Conservation (phyloP, 2,329 filamentous ascomycete species). For the Boeremia exigua region DNA sequence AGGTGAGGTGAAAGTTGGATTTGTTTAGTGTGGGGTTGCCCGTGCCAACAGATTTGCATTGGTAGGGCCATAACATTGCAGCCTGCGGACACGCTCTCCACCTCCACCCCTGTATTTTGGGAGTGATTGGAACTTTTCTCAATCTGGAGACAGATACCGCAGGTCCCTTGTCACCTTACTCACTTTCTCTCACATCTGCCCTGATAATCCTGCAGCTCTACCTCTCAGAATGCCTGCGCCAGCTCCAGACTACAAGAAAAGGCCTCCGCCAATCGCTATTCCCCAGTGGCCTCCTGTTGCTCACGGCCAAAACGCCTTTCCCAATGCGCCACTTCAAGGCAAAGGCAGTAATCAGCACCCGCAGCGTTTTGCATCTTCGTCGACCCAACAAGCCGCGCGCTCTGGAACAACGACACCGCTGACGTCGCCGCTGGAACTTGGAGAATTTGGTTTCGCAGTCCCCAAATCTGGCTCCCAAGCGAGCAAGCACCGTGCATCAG, state of each 20-base stretch:
- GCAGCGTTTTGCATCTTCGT: conserved; percentile 18
- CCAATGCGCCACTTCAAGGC: conserved; percentile 13
- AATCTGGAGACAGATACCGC: background rate
- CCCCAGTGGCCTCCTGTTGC: conserved; percentile 17
- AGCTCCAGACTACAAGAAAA: conserved; percentile 27
- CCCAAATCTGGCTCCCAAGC: conserved; percentile 24
- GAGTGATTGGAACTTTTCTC: background rate
- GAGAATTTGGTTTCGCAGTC: conserved; percentile 7
- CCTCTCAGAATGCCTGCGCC: conserved; percentile 23
- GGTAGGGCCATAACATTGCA: conserved; percentile 5
- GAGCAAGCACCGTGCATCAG: conserved; percentile 23
- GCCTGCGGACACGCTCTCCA: conserved; percentile 3
- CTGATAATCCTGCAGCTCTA: background rate
- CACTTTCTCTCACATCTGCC: background rate
- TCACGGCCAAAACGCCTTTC: conserved; percentile 27
- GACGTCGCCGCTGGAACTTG: conserved; percentile 20
- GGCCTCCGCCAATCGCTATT: conserved; percentile 35
- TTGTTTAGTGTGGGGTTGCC: conserved; percentile 31
- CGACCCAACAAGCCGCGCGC: conserved; percentile 11
- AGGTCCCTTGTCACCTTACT: background rate
- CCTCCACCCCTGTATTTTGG: background rate
- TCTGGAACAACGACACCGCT: conserved; percentile 17
- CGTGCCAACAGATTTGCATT: conserved; percentile 9
- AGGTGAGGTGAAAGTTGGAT: conserved; percentile 16
- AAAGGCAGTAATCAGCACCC: conserved; percentile 14